Base-by-base conservation (phyloP, 2,329 filamentous ascomycete species). In the Alternaria metachromatica region DNA sequence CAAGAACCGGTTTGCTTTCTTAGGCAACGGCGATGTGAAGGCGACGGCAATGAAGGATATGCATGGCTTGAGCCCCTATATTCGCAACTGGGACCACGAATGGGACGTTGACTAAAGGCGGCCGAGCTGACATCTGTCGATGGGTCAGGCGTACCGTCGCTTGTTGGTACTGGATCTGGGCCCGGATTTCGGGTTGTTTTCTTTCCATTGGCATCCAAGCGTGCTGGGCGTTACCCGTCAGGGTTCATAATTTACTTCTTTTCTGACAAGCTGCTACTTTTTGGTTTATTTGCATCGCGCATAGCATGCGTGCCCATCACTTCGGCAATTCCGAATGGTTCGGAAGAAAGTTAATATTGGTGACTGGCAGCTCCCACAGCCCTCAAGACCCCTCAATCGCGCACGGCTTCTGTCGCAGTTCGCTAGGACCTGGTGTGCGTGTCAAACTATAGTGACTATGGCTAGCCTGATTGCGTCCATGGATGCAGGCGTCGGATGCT, bases 21-120 rank as follows among this genome's bases (percentile, higher is more conserved):
- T 77, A 61, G 75, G 74, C 37, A 77, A 75, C 43, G 83, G 83
- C 26, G 79, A 83, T 66, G 80, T 84, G 23, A 84, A 84, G 73
- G 81, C 82, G 5, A 81, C 80, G 56, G 73, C 74, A 15, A 80
- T 77, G 8, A 75, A 76, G 37, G 80, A 83, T 56, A 70, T 82
- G 28, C 69, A 74, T 21, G 82, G 82, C 4, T 67, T 85, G 43
- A 81, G 80, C 59, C 79, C 82, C 5, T 84, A 84, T 63, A 80
- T 84, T 58, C 77, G 82, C 53, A 80, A 78, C 65, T 76, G 70
- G 37, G 83, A 85, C 63, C 75, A 82, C 51, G 81, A 82, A 25
- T 84, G 83, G 83, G 76, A 73, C 43, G 76, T 85, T 43, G 83
- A 83, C 26, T 84, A 78, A 67, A 44, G 2, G 46, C 48, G 28